These are phyloP conservation scores for Sarocladium brachiariae DNA, from an alignment of 2,329 filamentous ascomycete species.

Conservation along the genomic window DNA sequence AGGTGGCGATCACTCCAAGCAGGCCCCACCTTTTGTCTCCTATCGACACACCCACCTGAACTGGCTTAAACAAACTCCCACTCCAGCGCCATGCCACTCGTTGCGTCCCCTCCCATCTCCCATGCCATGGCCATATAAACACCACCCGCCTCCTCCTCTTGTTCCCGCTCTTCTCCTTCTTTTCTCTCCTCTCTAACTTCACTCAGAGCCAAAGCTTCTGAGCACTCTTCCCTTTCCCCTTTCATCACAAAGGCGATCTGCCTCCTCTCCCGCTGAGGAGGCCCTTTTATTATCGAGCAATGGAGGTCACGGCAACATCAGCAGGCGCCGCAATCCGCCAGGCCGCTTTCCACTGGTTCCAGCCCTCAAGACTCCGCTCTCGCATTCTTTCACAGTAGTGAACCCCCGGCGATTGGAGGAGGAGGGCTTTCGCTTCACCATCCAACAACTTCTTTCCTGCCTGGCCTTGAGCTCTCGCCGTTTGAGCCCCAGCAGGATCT, in stretches of 20 bases:
- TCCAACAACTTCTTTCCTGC: not conserved
- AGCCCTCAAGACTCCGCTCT: not conserved
- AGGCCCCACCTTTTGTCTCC: not conserved
- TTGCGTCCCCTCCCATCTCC: too few relatives aligned
- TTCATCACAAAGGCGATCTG: not conserved
- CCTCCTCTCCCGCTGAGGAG: slow-evolving; percentile 8
- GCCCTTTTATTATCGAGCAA: slow-evolving; percentile 7
- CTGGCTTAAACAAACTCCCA: too few relatives aligned
- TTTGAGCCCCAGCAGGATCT: not conserved
- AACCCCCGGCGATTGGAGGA: not conserved
- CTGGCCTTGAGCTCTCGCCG: slow-evolving; percentile 1
- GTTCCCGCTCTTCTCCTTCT: not conserved
- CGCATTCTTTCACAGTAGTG: not conserved
- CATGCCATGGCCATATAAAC: not conserved
- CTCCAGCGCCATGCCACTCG: too few relatives aligned
- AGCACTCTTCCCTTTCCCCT: not conserved
- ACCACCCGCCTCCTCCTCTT: not conserved
- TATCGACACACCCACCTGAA: too few relatives aligned
- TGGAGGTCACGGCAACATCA: slow-evolving; percentile 2
- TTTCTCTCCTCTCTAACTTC: not conserved
- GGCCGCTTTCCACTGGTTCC: slow-evolving; percentile 3
- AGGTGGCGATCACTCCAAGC: too few relatives aligned
- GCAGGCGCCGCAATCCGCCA: slow-evolving; percentile 6
- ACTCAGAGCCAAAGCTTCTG: not conserved
- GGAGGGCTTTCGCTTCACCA: not conserved